A percentile compares a stretch with the other conserved stretches of the same genome.
phyloP scores from a whole-genome alignment of 2,329 filamentous ascomycete genomes.

The Aspergillus chevalieri region DNA sequence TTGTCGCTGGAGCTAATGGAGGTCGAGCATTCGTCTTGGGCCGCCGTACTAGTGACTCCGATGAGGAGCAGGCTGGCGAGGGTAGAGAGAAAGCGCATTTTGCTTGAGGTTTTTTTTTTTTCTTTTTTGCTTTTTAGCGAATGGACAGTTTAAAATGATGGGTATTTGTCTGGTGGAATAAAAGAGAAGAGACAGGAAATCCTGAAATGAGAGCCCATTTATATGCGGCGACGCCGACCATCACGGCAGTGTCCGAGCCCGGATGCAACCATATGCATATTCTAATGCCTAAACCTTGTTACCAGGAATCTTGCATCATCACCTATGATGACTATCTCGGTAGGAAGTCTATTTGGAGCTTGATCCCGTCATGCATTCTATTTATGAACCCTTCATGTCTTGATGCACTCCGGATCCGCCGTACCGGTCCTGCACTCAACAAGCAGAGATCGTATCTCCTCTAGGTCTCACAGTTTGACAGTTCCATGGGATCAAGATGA shows the following conservation, averaged over 20 bases:
- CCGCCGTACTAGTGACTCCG: background rate
- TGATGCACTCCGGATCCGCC: too few species aligned
- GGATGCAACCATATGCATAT: background rate
- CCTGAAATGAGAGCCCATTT: too few species aligned
- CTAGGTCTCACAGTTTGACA: too few species aligned
- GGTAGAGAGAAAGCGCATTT: background rate
- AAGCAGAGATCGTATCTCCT: background rate
- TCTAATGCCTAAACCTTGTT: background rate
- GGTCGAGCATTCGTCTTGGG: background rate
- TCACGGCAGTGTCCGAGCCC: background rate
- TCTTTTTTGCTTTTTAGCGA: background rate
- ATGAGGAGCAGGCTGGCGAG: background rate
- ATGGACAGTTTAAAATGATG: background rate
- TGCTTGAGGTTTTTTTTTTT: background rate
- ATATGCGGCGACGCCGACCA: too few species aligned
- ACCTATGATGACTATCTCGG: background rate
- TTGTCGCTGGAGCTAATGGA: constrained; percentile 11
- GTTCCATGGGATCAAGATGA: background rate
- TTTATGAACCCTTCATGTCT: too few species aligned
- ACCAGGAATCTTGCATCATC: background rate
- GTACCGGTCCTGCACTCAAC: too few species aligned
- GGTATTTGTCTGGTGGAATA: background rate
- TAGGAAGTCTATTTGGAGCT: background rate
- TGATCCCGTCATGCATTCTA: too few species aligned
- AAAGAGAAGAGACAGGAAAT: background rate